A percentile compares a stretch with the other conserved stretches of the same genome.
These are phyloP conservation scores for Pneumocystis jirovecii DNA, from an alignment of 1,139 yeast species.

Conservation along the genomic window DNA sequence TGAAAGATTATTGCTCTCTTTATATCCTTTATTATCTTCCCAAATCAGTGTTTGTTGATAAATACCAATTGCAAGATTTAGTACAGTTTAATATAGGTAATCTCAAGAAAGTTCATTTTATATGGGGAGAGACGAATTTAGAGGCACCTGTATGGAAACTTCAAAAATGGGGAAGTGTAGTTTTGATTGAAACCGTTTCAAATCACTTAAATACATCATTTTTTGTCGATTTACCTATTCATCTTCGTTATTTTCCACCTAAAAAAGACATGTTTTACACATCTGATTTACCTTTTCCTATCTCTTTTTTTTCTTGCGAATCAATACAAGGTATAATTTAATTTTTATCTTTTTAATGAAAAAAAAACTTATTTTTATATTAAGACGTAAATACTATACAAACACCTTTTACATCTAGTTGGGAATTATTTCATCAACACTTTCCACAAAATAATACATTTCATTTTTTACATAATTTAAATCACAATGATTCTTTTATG, in stretches of 20 bases:
- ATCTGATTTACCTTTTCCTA: neutral
- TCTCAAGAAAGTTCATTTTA: neutral
- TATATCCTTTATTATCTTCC: neutral
- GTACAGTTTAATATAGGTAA: neutral
- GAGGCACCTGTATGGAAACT: slow-evolving; percentile 8
- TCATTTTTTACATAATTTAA: neutral
- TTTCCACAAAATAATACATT: neutral
- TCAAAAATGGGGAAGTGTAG: slow-evolving; percentile 5
- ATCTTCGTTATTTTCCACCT: neutral
- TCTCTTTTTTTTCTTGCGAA: neutral
- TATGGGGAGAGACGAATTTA: slow-evolving; percentile 7
- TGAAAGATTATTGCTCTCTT: neutral
- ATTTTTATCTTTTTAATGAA: neutral
- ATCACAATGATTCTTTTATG: neutral
- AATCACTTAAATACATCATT: neutral
- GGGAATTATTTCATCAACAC: neutral
- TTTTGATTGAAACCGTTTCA: neutral
- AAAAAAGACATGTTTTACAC: neutral
- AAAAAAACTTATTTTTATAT: neutral
- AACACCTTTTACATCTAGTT: neutral
- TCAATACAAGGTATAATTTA: neutral
- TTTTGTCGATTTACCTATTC: neutral
- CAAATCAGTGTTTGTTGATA: neutral
- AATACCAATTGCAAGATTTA: neutral
- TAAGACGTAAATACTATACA: neutral